These are phyloP conservation scores for Astragalus membranaceus DNA, from an alignment of 306 rosid genomes.

Conservation along the genomic window DNA sequence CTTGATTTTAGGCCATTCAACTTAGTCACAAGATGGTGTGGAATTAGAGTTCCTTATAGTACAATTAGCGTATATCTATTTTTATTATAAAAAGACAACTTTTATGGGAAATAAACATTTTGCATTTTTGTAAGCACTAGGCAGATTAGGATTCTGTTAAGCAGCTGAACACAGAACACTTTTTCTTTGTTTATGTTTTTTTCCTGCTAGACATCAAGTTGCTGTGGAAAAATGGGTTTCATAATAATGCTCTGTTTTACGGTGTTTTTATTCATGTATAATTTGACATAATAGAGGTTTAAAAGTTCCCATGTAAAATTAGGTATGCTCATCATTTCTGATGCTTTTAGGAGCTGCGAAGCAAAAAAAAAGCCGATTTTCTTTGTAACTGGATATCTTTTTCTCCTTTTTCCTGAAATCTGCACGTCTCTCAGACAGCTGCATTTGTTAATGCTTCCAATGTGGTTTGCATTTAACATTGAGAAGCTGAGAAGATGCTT, in stretches of 20 bases:
- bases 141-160: background rate
- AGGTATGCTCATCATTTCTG: too few species aligned
- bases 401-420: too few species aligned
- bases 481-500: too few species aligned
- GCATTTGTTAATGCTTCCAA: too few species aligned
- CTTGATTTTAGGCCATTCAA: background rate
- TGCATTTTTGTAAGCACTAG: background rate
- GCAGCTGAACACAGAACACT: background rate
- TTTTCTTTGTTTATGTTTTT: background rate
- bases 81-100: background rate
- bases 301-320: background rate
- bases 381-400: too few species aligned
- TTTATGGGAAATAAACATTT: background rate
- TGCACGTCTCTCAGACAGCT: too few species aligned
- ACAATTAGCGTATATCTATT: background rate
- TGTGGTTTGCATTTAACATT: too few species aligned
- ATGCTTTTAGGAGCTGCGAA: too few species aligned
- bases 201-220: background rate
- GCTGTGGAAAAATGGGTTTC: background rate
- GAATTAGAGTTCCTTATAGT: background rate
- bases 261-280: too few species aligned
- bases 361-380: too few species aligned
- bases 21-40: background rate
- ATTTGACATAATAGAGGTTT: too few species aligned
- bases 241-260: background rate